Percentiles rank a stretch among this genome's conserved stretches.
Evolutionary conservation across 495 filamentous ascomycete genomes (phyloP).

Genomic region (Choiromyces venosus): DNA sequence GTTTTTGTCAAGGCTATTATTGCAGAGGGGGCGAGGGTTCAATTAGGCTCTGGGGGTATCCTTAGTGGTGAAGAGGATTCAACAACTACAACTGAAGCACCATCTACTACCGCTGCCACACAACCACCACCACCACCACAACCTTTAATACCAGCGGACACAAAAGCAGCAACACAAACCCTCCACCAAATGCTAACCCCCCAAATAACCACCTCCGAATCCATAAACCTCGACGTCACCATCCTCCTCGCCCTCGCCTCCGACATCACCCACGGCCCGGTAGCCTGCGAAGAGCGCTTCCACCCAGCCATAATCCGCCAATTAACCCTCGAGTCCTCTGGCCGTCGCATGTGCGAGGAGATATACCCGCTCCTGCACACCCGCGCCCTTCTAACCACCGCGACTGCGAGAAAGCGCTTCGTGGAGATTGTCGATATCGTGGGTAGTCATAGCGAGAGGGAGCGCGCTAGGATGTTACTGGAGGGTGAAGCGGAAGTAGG

Average conservation of each 20-base stretch:
- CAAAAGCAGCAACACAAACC: no score
- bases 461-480: conserved; percentile 42
- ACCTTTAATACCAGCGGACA: background rate
- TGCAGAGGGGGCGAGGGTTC: conserved; percentile 53
- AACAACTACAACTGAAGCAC: background rate
- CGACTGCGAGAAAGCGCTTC: conserved; percentile 44
- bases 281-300: conserved; percentile 41
- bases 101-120: background rate
- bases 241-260: conserved; percentile 45
- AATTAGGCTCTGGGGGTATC: conserved; percentile 30
- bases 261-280: conserved; percentile 45
- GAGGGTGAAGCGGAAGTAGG: conserved; percentile 15
- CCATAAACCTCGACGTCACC: conserved; percentile 46
- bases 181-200: background rate
- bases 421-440: conserved; percentile 45
- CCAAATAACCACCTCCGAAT: background rate
- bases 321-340: conserved; percentile 40
- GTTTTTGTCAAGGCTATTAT: conserved; percentile 52
- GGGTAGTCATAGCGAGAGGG: conserved; percentile 44
- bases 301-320: conserved; percentile 43
- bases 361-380: conserved; percentile 44
- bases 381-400: conserved; percentile 44
- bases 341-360: conserved; percentile 42
- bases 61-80: background rate
- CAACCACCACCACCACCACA: background rate